Base-by-base conservation (phyloP, 805 yeast genomes). In the Wickerhamiella nectarea region DNA sequence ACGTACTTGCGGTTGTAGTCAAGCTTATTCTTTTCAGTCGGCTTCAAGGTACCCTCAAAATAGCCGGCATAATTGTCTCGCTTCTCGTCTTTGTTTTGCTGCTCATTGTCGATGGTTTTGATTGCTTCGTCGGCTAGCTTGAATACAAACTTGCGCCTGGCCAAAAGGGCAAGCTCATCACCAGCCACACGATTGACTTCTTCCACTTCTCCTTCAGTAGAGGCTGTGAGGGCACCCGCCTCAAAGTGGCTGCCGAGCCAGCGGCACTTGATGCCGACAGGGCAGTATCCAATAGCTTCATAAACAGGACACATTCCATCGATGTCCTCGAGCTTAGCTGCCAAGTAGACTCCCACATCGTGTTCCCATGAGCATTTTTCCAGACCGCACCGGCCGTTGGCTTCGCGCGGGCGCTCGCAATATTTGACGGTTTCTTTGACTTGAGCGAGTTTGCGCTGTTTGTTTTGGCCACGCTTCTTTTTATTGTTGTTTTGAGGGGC, bases 261-360 rank as follows among this genome's bases (percentile, higher is more conserved):
- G 54, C 95, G 74, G 64, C 99, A 91, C 60, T 84, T 89, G 53
- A 83, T 63, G 0, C 98, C 98, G 48, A 80, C 73, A 3, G 95
- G 94, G 67, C 99, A 91, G 56, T 75, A 78, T 0, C 99, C 99
- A 28, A 84, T 66, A 1, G 81, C 79, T 26, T 66, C 66, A 57
- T 65, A 86, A 3, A 84, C 95, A 0, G 98, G 97, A 62, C 99
- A 91, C 1, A 55, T 56, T 0, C 94, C 93, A 8, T 69, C 73
- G 18, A 84, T 64, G 58, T 91, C 97, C 0, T 63, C 68, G 1
- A 76, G 80, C 59, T 91, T 89, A 19, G 72, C 59, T 0, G 57
- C 63, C 24, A 91, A 59, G 54, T 85, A 91, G 38, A 61, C 67
- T 3, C 67, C 70, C 19, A 86, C 58, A 62, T 86, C 80, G 63